phyloP scores from a whole-genome alignment of 1,284 basidiomycete species.

The Tilletia walkeri region DNA sequence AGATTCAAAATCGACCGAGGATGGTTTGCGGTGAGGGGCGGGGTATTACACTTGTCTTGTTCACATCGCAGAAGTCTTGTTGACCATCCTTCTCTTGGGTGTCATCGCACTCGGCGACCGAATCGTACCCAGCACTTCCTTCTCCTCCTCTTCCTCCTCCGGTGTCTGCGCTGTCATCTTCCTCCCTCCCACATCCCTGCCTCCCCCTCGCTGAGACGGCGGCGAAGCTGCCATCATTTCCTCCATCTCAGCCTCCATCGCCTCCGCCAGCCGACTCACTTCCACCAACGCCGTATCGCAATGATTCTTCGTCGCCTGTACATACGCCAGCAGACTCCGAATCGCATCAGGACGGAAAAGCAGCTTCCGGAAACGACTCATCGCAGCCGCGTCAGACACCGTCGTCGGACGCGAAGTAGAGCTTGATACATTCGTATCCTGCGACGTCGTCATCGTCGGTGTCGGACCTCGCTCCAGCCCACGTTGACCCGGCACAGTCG shows the following conservation, averaged over 20 bases:
- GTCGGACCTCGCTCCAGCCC: not conserved
- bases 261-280: not conserved
- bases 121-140: conserved; percentile 5
- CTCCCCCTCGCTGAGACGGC: too few species aligned
- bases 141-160: conserved; percentile 1
- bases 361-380: conserved; percentile 28
- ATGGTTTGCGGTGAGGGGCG: too few species aligned
- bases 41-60: too few species aligned
- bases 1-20: too few species aligned
- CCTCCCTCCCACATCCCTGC: not conserved
- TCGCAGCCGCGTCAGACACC: not conserved
- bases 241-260: not conserved
- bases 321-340: conserved; percentile 36
- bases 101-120: conserved; percentile 6
- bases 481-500: conserved; percentile 25
- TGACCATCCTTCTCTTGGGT: not conserved
- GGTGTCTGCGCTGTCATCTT: not conserved
- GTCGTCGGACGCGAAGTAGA: conserved; percentile 7
- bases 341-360: conserved; percentile 41
- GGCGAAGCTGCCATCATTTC: not conserved
- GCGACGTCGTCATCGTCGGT: not conserved
- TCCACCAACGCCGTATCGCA: conserved; percentile 32
- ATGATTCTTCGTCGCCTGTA: conserved; percentile 38
- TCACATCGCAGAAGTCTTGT: too few species aligned
- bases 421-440: not conserved